phyloP scores from a whole-genome alignment of 1,284 basidiomycete species.

The Rhizoctonia solani region DNA sequence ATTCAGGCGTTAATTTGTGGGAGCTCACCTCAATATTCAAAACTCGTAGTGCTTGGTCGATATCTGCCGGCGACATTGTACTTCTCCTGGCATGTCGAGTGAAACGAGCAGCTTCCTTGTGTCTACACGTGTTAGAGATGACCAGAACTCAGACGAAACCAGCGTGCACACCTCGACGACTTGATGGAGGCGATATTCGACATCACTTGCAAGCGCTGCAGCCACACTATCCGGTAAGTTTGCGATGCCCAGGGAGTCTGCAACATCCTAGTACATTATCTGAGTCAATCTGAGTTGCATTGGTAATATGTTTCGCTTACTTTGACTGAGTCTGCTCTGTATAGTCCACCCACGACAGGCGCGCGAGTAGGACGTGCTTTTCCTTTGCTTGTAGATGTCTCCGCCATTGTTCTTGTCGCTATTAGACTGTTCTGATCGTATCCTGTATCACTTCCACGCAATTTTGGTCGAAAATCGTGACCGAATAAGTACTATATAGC shows the following conservation, averaged over 20 bases:
- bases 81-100: slow-evolving; percentile 93
- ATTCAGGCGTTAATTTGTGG: not conserved
- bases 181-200: slow-evolving; percentile 95
- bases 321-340: slow-evolving; percentile 26
- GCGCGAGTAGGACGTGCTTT: slow-evolving; percentile 22
- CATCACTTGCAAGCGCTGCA: slow-evolving; percentile 88
- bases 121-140: slow-evolving; percentile 41
- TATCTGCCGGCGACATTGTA: slow-evolving; percentile 84
- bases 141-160: slow-evolving; percentile 2
- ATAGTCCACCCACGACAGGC: slow-evolving; percentile 20
- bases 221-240: slow-evolving; percentile 81
- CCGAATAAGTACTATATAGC: too few relatives aligned
- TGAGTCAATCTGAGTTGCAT: not conserved
- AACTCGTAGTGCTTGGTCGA: slow-evolving; percentile 91
- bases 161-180: slow-evolving; percentile 72
- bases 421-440: too few relatives aligned
- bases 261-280: slow-evolving; percentile 70
- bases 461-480: too few relatives aligned
- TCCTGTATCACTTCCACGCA: too few relatives aligned
- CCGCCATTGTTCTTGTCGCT: slow-evolving; percentile 20
- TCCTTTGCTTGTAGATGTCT: slow-evolving; percentile 11
- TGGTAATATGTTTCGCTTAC: not conserved
- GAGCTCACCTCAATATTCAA: slow-evolving; percentile 82
- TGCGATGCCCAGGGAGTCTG: slow-evolving; percentile 85
- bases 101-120: slow-evolving; percentile 92